Base-by-base conservation (phyloP, 192 early-diverging fungal species). In the Dissophora globulifera region DNA sequence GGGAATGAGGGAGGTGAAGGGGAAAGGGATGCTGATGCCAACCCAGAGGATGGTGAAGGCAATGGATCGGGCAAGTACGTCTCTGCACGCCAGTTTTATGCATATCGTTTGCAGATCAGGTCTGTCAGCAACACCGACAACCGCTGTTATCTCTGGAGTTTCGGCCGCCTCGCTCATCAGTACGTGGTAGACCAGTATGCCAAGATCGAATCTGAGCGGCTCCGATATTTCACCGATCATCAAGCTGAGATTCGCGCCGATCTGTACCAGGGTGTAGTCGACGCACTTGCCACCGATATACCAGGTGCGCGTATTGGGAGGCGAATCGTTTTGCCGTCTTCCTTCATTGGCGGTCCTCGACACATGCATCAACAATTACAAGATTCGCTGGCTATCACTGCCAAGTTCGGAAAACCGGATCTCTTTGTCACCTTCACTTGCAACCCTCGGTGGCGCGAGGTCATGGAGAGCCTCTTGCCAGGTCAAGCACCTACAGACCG, bases 401-500 rank as follows among this genome's bases (percentile, higher is more conserved):
- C 31, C 16, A 19, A 2, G 8, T 46, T 63, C 50, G 70, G 81
- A 5, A 82, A 78, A 31, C 81, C 75, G 0, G 53, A 78, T 41
- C 20, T 78, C 12, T 78, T 81, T 61, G 56, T 67, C 22, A 78
- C 63, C 13, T 50, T 71, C 25, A 78, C 62, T 26, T 81, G 71
- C 31, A 81, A 81, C 26, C 65, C 67, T 9, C 32, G 30, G 0
- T 81, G 79, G 79, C 53, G 46, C 2, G 66, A 81, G 38, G 62
- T 81, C 31, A 35, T 6, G 13, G 17, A 15, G 22, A 38, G 31
- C 25, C n/a, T n/a, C n/a, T 33, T 68, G 30, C 10, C 45, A 58
- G 47, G 33, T 41, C 67, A 69, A 46, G 17, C 45, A 10, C 19
- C 51, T n/a, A 20, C 16, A 47, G 51, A 61, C 22, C 29, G 61